These are phyloP conservation scores for Pichia sp. DNA, from an alignment of 1,139 yeast genomes.

Conservation along the genomic window DNA sequence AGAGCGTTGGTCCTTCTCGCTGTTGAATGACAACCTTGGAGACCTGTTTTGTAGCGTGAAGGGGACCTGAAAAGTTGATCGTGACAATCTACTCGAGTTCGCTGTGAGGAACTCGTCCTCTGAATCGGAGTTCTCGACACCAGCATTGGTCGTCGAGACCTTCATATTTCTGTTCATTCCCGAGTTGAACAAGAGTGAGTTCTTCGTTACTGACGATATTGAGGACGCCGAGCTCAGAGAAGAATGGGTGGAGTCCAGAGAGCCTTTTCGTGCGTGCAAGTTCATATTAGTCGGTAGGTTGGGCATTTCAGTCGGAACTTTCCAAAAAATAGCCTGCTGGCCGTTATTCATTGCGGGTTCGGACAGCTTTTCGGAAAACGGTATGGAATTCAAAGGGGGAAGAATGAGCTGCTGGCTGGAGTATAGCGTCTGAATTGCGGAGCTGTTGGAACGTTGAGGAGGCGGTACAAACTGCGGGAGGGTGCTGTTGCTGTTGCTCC, in stretches of 20 bases:
- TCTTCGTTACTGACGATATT: background rate
- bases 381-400: constrained; percentile 27
- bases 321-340: constrained; percentile 38
- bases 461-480: background rate
- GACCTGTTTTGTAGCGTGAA: constrained; percentile 29
- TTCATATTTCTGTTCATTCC: background rate
- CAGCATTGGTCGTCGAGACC: background rate
- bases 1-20: constrained; percentile 18
- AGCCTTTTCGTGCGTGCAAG: constrained; percentile 24
- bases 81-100: constrained; percentile 20
- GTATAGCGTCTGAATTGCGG: background rate
- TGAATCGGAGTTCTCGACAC: constrained; percentile 33
- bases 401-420: constrained; percentile 22
- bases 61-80: constrained; percentile 26
- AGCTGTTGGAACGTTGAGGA: background rate
- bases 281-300: constrained; percentile 5
- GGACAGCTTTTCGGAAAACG: constrained; percentile 6
- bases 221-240: constrained; percentile 20
- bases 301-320: constrained; percentile 38
- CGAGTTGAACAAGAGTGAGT: background rate
- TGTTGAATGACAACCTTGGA: constrained; percentile 45
- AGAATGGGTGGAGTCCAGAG: constrained; percentile 35
- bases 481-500: background rate
- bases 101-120: constrained; percentile 34
- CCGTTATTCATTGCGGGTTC: background rate